Evolutionary conservation across 345 rosid genomes (phyloP), one percentile per base, ranked within the genome.

Genomic region (Erucastrum elatum): DNA sequence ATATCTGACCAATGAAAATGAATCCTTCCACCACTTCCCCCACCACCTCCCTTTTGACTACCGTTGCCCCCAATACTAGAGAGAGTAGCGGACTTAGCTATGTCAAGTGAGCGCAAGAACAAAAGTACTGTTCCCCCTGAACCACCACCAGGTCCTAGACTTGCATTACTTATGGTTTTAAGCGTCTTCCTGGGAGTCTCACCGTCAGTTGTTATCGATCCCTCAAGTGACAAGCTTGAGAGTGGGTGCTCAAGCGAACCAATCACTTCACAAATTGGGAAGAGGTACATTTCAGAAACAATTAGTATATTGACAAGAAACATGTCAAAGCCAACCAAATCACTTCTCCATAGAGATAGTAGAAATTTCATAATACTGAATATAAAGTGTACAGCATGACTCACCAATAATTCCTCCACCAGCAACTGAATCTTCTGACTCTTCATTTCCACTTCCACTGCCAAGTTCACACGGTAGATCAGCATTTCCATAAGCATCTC

Each of bases 401-500:
- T 76, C 60, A 91, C 98, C 97, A 82, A 94, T 84, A 66, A 94
- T 88, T 77, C 98, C 98, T 73, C 97, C 98, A 67, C 98, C 98
- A 65, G 96, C 86, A 68, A 91, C 89, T 64, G 92, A 78, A 55
- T 93, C 90, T 8, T 84, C 80, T 30, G 88, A 87, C 69, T 86
- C 90, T 75, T 85, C 86, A 72, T 89, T 82, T 78, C 98, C 98
- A 82, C 97, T 94, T 67, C 98, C 98, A 72, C 98, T 94, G 15
- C 98, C 98, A 83, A 94, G 96, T 80, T 94, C 98, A 87, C 98
- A 94, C 16, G 98, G 98, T 83, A 94, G 77, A 75, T 92, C 88
- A 44, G 93, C 86, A 85, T 86, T 85, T 68, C 98, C 98, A 82
- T 94, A 94, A 29, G 87, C 37, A 69, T 72, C 77, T 4, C 98